A percentile compares a stretch with the other conserved stretches of the same genome.
Conservation (phyloP, 176 grass and related monocot species). For the Carex myosuroides region DNA sequence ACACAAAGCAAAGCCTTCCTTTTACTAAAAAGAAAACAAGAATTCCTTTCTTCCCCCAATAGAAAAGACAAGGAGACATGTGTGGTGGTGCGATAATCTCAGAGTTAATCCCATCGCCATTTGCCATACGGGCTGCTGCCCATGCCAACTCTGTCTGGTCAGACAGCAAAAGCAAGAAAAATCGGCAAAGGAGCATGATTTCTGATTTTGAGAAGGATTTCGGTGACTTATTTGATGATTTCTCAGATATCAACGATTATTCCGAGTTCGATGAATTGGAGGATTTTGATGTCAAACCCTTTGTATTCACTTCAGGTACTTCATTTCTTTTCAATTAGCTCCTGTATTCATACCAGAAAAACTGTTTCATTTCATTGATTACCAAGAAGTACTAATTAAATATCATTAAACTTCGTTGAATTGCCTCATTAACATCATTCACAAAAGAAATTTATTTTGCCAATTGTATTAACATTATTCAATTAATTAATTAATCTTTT, state of each 20-base stretch:
- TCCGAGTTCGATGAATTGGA: conserved; percentile 19
- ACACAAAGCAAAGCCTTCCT: not conserved
- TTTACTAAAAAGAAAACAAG: not conserved
- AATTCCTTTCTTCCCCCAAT: not conserved
- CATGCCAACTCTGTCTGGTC: conserved; percentile 14
- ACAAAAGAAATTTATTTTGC: not conserved
- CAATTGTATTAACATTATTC: not conserved
- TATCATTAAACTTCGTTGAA: not conserved
- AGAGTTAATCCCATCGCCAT: conserved; percentile 36
- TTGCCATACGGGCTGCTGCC: conserved; percentile 20
- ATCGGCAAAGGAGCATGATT: not conserved
- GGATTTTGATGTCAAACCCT: conserved; percentile 28
- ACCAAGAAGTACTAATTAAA: too few relatives aligned
- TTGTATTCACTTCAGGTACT: conserved; percentile 40
- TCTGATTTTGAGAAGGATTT: conserved; percentile 73
- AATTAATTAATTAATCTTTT: not conserved
- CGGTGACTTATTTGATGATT: conserved; percentile 37
- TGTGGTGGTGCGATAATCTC: conserved; percentile 73
- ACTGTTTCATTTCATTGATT: not conserved
- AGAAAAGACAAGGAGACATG: conserved; percentile 29
- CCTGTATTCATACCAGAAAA: not conserved
- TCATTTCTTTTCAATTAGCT: not conserved
- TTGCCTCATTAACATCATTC: not conserved
- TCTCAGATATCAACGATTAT: conserved; percentile 27
- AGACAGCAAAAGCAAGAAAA: conserved; percentile 8